Base-by-base conservation (phyloP, 139 green algal genomes). In the Tetradesmus lagerheimii region DNA sequence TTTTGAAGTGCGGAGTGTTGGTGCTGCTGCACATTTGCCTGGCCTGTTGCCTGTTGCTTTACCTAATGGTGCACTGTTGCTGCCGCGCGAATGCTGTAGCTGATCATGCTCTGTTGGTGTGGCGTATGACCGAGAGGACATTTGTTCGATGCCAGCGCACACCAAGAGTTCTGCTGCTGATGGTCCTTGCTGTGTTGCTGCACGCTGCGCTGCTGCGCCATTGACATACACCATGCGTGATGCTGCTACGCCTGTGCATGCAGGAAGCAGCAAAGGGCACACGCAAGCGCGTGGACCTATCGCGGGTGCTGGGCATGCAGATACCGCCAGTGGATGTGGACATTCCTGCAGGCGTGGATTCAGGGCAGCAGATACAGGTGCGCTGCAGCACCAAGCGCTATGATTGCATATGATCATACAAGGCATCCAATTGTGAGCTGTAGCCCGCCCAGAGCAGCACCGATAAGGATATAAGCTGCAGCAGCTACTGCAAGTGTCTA, bases 211-310 rank as follows among this genome's bases (percentile, higher is more conserved):
- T 23, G 14, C n/a, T n/a, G n/a, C n/a, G n/a, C n/a, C n/a, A n/a
- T n/a, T n/a, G n/a, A n/a, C n/a, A n/a, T n/a, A n/a, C n/a, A n/a
- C n/a, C n/a, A n/a, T n/a, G n/a, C n/a, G n/a, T n/a, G n/a, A n/a
- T n/a, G n/a, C n/a, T n/a, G n/a, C n/a, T n/a, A n/a, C 29, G n/a
- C n/a, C n/a, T 37, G n/a, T 27, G 1, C n/a, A 25, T 92, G 83
- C 92, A 93, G 83, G 95, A 98, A 83, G 94, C 96, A 25, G 94
- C 94, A 0, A 89, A 95, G 62, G 96, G 94, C 38, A 91, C 93
- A 0, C 87, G 67, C 4, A 90, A 89, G 41, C 77, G 35, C 27
- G 29, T 96, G 18, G 64, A 88, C 41, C 76, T 95, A 1, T 89
- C 88, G 20, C 29, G 41, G 53, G 38, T 94, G 2, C 37, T 45